phyloP scores from a whole-genome alignment of 2,329 filamentous ascomycete genomes.

The Neofusicoccum sp. region DNA sequence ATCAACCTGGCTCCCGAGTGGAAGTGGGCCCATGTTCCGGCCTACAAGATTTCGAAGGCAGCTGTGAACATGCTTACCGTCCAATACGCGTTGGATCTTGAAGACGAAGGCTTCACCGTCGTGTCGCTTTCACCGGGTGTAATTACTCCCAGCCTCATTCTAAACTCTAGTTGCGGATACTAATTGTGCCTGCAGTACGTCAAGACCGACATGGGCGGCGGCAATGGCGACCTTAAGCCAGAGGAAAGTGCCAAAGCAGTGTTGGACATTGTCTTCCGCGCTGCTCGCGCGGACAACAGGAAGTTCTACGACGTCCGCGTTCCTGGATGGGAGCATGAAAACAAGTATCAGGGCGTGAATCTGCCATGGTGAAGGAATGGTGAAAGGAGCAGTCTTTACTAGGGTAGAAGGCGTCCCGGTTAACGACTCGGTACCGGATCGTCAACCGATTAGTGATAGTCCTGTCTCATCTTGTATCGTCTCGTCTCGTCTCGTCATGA shows the following conservation, averaged over 20 bases:
- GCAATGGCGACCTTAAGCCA: not conserved
- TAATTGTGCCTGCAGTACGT: not conserved
- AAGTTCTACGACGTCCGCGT: not conserved
- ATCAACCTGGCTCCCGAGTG: slow-evolving; percentile 34
- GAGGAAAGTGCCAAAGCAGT: not conserved
- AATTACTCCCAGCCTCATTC: slow-evolving; percentile 25
- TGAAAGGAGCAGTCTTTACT: too few relatives aligned
- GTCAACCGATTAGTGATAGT: too few relatives aligned
- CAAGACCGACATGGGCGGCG: not conserved
- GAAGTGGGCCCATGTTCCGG: slow-evolving; percentile 36
- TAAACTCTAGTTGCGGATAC: too few relatives aligned
- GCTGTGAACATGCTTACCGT: slow-evolving; percentile 53
- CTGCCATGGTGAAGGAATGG: too few relatives aligned
- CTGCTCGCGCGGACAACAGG: not conserved
- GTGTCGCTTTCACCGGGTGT: slow-evolving; percentile 50
- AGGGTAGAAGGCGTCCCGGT: too few relatives aligned
- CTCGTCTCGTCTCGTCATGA: too few relatives aligned
- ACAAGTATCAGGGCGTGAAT: too few relatives aligned
- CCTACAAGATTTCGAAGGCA: slow-evolving; percentile 52
- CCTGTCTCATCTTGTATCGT: too few relatives aligned
- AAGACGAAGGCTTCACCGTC: slow-evolving; percentile 47
- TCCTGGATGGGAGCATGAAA: not conserved
- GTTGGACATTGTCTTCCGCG: not conserved
- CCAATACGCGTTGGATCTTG: slow-evolving; percentile 44
- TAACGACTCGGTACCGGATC: too few relatives aligned